Evolutionary conservation across 2,329 filamentous ascomycete species (phyloP), one percentile per base, ranked within the genome.

Genomic region (Ceratocystis destructans): DNA sequence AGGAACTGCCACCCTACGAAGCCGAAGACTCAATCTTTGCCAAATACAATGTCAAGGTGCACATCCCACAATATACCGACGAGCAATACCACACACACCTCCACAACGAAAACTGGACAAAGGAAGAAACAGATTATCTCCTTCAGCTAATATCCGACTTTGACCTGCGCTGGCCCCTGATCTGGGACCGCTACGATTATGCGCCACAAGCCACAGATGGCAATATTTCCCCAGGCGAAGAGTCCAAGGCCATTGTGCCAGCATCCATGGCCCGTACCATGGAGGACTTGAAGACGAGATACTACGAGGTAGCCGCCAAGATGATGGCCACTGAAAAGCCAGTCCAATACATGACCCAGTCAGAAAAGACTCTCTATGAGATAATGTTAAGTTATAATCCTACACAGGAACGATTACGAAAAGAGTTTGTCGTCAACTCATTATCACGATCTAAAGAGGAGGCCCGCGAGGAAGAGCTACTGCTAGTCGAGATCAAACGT

Each of bases 121-220:
- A 88, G 72, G 87, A 94, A 71, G 94, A 99, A 76, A 99, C 94
- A 7, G 91, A 96, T 73, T 96, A 96, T 73, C 77, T 99, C 69
- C 82, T 97, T 73, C 79, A 83, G 2, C 74, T 93, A 45, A 89
- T 85, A 15, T 82, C 82, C 67, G 87, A 92, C 61, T 96, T 86
- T 73, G 90, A 96, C 72, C 81, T 96, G 68, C 87, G 94, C 70
- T 99, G 94, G 91, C 83, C 93, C 2, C 75, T 97, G 17, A 89
- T 99, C 68, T 90, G 87, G 80, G 94, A 99, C 75, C 88, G 93
- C 67, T 99, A 96, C 77, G 89, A 96, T 65, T 96, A 84, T 74
- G 76, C 74, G 3, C 79, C 82, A 2, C 76, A 77, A 37, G 73
- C 76, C 1, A 75, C 76, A 1, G 77, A 79, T 61, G 76, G 76